A percentile compares a stretch with the other conserved stretches of the same genome.
Conservation (phyloP, 345 rosid species). For the Salix viminalis region DNA sequence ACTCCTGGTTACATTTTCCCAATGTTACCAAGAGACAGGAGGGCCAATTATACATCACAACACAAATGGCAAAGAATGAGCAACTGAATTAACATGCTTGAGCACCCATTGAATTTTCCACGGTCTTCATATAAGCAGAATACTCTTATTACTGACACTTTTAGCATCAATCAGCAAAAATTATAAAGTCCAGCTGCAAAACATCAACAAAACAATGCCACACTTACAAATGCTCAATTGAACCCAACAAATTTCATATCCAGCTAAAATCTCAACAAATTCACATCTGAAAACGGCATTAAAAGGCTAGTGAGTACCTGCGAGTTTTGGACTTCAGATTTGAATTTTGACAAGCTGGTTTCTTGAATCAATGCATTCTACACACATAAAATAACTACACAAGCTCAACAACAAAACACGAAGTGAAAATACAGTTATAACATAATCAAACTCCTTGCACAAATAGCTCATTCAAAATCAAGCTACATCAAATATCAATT, state of each 20-base stretch:
- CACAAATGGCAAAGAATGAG: too few relatives aligned
- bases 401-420: background rate
- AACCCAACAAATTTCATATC: too few relatives aligned
- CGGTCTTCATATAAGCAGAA: background rate
- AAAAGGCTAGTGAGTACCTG: slow-evolving; percentile 13
- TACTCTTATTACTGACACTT: background rate
- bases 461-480: background rate
- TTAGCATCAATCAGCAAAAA: background rate
- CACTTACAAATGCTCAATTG: background rate
- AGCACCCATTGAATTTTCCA: background rate
- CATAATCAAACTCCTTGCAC: background rate
- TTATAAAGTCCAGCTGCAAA: background rate
- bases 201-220: background rate
- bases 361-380: slow-evolving; percentile 29
- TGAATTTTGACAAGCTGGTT: slow-evolving; percentile 25
- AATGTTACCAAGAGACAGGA: background rate
- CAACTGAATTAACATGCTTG: too few relatives aligned
- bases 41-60: too few relatives aligned
- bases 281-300: background rate
- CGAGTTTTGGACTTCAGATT: slow-evolving; percentile 21
- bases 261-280: too few relatives aligned
- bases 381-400: background rate
- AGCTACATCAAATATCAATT: background rate
- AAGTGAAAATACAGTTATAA: background rate
- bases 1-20: background rate